Base-by-base conservation (phyloP, 768 basidiomycete species). In the Pleurotus pulmonarius region DNA sequence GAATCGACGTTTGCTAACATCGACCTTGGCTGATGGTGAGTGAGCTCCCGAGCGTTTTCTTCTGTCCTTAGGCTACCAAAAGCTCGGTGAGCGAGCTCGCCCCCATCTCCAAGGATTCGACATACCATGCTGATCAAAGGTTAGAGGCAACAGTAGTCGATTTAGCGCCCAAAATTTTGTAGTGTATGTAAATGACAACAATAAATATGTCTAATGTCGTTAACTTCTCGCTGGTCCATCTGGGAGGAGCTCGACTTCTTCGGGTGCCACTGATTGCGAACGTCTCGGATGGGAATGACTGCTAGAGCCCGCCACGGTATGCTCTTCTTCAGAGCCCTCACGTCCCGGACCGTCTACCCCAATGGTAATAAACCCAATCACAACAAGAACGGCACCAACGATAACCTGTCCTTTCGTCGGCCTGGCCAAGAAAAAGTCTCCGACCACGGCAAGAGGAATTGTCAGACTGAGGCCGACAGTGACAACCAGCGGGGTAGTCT, bases 381-480 rank as follows among this genome's bases (percentile, higher is more conserved):
- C 70, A 5, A 97, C 94, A 45, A 97, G 70, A 4, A 76, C 58
- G 1, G 92, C 94, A 8, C 95, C 95, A 8, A 85, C 25, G 25
- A 92, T 69, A 15, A 90, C 87, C 65, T 87, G 78, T 7, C 69
- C 63, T 18, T 79, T 73, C 18, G 84, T 76, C 26, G 86, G 76
- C 40, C 78, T 82, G 18, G 82, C 76, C 2, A 92, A 74, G 56
- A 87, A 67, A 58, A 84, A 74, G 63, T 97, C 94, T 12, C 94
- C 94, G 7, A 89, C 49, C 48, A 98, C 85, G 5, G 97, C 93
- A 51, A 95, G 75, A 4, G 94, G 96, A 68, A 98, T 97, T 1
- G 97, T 97, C 12, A 98, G 80, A 56, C 90, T 92, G 7, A 98
- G 79, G 24, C 96, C 96, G 55, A 98, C 77, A 0, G 96, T 98